These are phyloP conservation scores for Lophiotrema nucula DNA, from an alignment of 495 filamentous ascomycete genomes.

Conservation along the genomic window DNA sequence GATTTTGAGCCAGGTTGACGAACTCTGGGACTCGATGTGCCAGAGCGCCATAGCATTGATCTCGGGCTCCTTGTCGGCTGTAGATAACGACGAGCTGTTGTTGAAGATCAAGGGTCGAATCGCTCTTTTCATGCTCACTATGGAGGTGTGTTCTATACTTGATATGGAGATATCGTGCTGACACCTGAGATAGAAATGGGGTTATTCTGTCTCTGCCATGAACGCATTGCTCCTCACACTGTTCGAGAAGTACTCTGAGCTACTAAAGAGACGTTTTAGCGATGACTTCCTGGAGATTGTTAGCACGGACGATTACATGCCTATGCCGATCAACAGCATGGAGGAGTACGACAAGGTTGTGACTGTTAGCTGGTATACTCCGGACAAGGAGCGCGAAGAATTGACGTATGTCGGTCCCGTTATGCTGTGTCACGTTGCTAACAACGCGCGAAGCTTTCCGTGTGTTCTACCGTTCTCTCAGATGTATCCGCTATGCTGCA, in stretches of 20 bases:
- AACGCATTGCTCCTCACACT: constrained; percentile 79
- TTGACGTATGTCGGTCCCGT: constrained; percentile 59
- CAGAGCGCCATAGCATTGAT: constrained; percentile 79
- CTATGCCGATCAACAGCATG: constrained; percentile 86
- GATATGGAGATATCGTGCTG: neutral
- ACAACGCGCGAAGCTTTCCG: constrained; percentile 63
- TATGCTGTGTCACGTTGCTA: constrained; percentile 16
- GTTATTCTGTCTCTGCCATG: constrained; percentile 76
- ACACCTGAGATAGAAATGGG: constrained; percentile 56
- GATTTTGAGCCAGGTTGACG: constrained; percentile 66
- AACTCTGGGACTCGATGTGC: constrained; percentile 98
- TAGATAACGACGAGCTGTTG: constrained; percentile 79
- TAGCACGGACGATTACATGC: constrained; percentile 97
- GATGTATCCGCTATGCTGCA: constrained; percentile 98
- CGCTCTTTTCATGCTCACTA: constrained; percentile 93
- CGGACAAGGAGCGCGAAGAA: constrained; percentile 72
- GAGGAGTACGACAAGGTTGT: constrained; percentile 95
- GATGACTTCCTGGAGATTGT: constrained; percentile 96
- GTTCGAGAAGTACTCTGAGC: constrained; percentile 88
- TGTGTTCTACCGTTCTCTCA: constrained; percentile 94
- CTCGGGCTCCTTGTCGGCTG: constrained; percentile 67
- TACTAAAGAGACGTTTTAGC: constrained; percentile 87
- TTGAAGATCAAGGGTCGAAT: constrained; percentile 89
- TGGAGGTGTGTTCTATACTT: constrained; percentile 62
- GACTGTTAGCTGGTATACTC: constrained; percentile 88